Evolutionary conservation across 1,284 basidiomycete genomes (phyloP).

Genomic region (Heterobasidion occidentale): DNA sequence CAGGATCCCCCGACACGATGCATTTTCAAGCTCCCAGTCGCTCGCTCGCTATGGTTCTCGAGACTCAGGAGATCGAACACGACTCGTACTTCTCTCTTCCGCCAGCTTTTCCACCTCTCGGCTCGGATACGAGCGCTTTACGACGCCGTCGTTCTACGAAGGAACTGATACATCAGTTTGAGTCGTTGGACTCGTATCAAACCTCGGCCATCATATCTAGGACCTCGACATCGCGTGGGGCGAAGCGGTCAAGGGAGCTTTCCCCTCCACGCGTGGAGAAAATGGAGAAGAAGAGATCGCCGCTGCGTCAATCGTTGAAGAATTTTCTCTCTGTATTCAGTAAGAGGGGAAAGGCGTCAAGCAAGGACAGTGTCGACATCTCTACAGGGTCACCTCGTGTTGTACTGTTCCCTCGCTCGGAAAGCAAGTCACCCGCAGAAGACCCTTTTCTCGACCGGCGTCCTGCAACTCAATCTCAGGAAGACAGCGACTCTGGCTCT

Average conservation of each 20-base stretch:
- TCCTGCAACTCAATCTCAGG: background rate
- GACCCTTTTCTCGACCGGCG: background rate
- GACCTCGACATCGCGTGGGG: background rate
- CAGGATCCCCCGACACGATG: background rate
- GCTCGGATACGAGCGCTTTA: background rate
- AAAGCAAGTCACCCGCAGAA: background rate
- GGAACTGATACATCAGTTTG: slow-evolving; percentile 27
- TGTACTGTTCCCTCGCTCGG: background rate
- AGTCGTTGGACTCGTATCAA: slow-evolving; percentile 14
- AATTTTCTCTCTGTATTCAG: slow-evolving; percentile 60
- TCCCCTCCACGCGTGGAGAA: slow-evolving; percentile 8
- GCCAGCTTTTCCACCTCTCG: background rate
- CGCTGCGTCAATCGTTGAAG: slow-evolving; percentile 56
- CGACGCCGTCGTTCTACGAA: slow-evolving; percentile 21
- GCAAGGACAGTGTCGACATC: slow-evolving; percentile 18
- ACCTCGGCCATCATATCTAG: background rate
- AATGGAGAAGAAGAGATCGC: slow-evolving; percentile 26
- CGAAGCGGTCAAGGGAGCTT: slow-evolving; percentile 1
- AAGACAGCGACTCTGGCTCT: slow-evolving; percentile 5
- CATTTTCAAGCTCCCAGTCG: slow-evolving; percentile 2
- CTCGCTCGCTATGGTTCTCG: slow-evolving; percentile 4
- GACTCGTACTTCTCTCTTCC: slow-evolving; percentile 22
- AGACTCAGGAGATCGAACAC: slow-evolving; percentile 8
- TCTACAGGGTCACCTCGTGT: background rate
- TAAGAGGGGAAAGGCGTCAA: slow-evolving; percentile 32